Percentiles rank a stretch among this genome's conserved stretches.
These are phyloP conservation scores for Sphagnum contortum DNA, from an alignment of 225 moss, liverwort and hornwort genomes.

Conservation along the genomic window DNA sequence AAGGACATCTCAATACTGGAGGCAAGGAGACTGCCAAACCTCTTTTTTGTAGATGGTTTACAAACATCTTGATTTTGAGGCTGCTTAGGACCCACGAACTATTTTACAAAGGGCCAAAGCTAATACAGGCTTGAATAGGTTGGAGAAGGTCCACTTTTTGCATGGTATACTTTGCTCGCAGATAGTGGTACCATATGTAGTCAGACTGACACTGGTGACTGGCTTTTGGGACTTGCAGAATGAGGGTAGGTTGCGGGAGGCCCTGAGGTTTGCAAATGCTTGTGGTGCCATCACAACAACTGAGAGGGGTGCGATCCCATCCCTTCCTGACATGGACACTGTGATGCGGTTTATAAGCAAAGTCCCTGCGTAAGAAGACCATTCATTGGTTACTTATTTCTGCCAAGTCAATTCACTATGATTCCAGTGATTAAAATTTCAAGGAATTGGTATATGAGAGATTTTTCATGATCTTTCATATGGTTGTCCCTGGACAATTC, in stretches of 20 bases:
- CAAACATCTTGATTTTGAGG: neutral
- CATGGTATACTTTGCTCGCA: neutral
- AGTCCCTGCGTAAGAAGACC: constrained; percentile 17
- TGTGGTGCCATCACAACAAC: constrained; percentile 60
- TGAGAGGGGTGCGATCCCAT: constrained; percentile 54
- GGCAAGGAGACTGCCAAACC: constrained; percentile 8
- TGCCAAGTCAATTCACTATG: neutral
- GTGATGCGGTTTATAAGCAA: constrained; percentile 45
- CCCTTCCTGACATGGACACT: constrained; percentile 49
- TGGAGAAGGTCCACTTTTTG: neutral
- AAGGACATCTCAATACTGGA: constrained; percentile 14
- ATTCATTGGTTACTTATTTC: constrained; percentile 1
- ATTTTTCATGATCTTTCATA: too few relatives aligned
- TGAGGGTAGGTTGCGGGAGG: constrained; percentile 35
- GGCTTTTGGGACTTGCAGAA: constrained; percentile 15
- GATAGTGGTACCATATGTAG: too few relatives aligned
- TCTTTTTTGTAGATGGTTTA: neutral
- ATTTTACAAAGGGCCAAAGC: neutral
- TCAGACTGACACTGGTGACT: neutral
- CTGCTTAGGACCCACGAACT: neutral
- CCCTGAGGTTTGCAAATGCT: constrained; percentile 41
- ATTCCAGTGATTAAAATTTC: neutral
- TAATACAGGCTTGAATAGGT: neutral
- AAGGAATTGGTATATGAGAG: too few relatives aligned
- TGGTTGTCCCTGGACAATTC: too few relatives aligned